Evolutionary conservation across 345 rosid species (phyloP), one percentile per base, ranked within the genome.

Genomic region (Acer campestre): DNA sequence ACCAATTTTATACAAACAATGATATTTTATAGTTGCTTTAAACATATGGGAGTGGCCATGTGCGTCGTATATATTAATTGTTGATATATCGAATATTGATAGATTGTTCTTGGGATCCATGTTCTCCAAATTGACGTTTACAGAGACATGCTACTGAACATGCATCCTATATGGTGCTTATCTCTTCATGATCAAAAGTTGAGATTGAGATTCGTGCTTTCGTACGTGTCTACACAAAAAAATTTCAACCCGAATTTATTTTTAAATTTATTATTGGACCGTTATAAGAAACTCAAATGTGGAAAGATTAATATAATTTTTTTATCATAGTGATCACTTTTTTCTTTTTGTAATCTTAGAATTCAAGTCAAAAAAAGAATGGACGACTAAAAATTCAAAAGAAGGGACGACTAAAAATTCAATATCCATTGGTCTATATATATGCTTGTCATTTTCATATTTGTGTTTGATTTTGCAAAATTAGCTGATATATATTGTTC

Each of bases 401-500:
- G 38, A 35, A 35, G 6, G 38, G 6, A 35, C 38, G 38, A 35
- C 38, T 35, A 5, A 35, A 35, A 35, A 35, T 35, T 35, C 6
- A 35, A 35, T 6, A 35, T 35, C 38, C 38, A 35, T 35, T 4
- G 38, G 38, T 35, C 38, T 49, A 0, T 53, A 53, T 53, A 51
- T 14, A 53, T 70, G 73, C 42, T 11, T 14, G 74, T 58, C 75
- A 56, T 56, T 71, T 35, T 56, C 75, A 18, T n/a, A 20, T 44
- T 42, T 10, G 40, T 23, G 25, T 23, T 2, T 61, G 56, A 29
- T 8, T 8, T 44, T 61, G 68, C 20, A 61, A 16, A 16, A 46
- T 13, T 6, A 4, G 51, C 7, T 67, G 14, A n/a, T 13, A 67
- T 53, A 16, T 53, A 53, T 49, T 14, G 6, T 38, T 66, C 49